Evolutionary conservation across 2,329 filamentous ascomycete genomes (phyloP).

Genomic region (Venturia pyrina): DNA sequence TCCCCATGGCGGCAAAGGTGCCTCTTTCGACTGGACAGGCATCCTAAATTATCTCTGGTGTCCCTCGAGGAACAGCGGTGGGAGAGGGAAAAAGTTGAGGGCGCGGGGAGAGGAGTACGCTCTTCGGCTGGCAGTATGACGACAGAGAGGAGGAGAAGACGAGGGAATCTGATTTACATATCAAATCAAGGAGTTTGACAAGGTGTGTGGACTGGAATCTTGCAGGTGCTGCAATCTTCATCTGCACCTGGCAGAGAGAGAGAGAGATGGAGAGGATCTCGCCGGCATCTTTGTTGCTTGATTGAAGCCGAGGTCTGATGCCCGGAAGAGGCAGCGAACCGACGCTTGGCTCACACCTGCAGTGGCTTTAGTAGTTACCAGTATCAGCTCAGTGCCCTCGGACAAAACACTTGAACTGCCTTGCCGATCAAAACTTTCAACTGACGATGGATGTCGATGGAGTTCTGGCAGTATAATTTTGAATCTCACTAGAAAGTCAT

Average conservation of each 20-base stretch:
- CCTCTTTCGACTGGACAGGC: conserved; percentile 53
- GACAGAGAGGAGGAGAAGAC: background rate
- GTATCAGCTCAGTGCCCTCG: too few species aligned
- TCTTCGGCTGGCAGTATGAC: conserved; percentile 1
- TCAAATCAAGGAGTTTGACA: background rate
- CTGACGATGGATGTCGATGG: too few species aligned
- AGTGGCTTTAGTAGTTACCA: too few species aligned
- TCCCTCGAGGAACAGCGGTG: background rate
- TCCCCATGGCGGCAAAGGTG: conserved; percentile 78
- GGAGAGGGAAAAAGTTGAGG: background rate
- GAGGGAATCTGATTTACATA: background rate
- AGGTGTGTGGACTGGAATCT: background rate
- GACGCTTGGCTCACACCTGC: too few species aligned
- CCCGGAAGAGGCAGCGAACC: too few species aligned
- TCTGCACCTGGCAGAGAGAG: background rate
- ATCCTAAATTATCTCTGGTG: conserved; percentile 24
- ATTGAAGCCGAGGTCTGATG: background rate
- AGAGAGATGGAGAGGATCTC: background rate
- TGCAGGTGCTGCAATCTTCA: background rate
- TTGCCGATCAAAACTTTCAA: too few species aligned
- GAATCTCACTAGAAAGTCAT: too few species aligned
- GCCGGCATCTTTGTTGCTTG: background rate
- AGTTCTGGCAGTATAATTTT: too few species aligned
- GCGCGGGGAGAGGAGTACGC: background rate
- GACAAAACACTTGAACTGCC: too few species aligned